Conservation (phyloP, 2,329 filamentous ascomycete species). For the Reticulascus tulasneorum region DNA sequence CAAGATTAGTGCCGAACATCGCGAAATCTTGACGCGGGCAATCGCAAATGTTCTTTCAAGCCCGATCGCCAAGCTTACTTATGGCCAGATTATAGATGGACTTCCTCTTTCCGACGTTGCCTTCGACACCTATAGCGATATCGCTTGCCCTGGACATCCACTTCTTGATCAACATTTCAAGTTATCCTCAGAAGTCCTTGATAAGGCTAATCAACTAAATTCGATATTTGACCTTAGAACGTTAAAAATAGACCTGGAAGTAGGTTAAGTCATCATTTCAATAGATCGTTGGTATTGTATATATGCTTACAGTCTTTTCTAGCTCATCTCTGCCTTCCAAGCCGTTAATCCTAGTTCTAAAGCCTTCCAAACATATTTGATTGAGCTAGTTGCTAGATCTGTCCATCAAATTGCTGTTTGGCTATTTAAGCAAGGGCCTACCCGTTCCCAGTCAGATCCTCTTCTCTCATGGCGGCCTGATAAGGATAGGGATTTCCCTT, state of each 20-base stretch:
- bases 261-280: slow-evolving; percentile 13
- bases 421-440: no score
- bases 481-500: slow-evolving; percentile 8
- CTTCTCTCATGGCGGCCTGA: no score
- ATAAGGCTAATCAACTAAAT: slow-evolving; percentile 15
- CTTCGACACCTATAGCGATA: neutral
- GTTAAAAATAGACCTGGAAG: slow-evolving; percentile 1
- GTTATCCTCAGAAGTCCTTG: slow-evolving; percentile 15
- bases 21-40: no score
- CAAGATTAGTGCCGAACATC: no score
- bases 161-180: slow-evolving; percentile 12
- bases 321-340: slow-evolving; percentile 21
- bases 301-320: no score
- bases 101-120: slow-evolving; percentile 11
- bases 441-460: no score
- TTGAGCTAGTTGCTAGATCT: no score
- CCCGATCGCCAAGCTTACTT: slow-evolving; percentile 15
- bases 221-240: no score
- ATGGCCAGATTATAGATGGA: slow-evolving; percentile 20
- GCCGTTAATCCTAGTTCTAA: slow-evolving; percentile 18
- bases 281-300: neutral
- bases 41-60: no score
- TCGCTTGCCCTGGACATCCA: no score
- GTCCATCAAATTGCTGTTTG: no score
- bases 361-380: slow-evolving; percentile 22